Percentiles rank a stretch among this genome's conserved stretches.
phyloP scores from a whole-genome alignment of 805 yeast genomes.

The Nakazawaea populi region DNA sequence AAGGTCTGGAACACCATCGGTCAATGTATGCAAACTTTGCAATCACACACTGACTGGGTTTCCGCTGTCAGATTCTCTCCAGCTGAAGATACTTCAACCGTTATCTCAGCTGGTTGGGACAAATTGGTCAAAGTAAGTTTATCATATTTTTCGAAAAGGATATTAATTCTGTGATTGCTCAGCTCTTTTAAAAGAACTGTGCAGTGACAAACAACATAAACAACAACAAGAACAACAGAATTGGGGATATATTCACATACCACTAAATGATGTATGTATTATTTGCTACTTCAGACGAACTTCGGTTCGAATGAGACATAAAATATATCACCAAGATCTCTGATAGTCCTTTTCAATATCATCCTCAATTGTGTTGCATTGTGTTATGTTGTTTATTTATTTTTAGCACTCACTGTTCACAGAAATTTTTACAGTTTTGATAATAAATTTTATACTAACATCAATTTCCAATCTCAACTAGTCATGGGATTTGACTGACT shows the following conservation, averaged over 20 bases:
- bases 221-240: too few relatives aligned
- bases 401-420: too few relatives aligned
- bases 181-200: too few relatives aligned
- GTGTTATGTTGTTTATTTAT: too few relatives aligned
- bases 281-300: constrained; percentile 99
- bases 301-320: constrained; percentile 89
- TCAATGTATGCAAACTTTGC: constrained; percentile 89
- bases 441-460: constrained; percentile 15
- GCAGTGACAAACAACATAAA: too few relatives aligned
- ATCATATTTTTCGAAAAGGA: constrained; percentile 10
- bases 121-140: constrained; percentile 96
- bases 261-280: constrained; percentile 64
- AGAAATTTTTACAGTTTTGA: too few relatives aligned
- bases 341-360: constrained; percentile 43
- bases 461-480: constrained; percentile 24
- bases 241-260: not conserved
- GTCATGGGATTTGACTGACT: constrained; percentile 92
- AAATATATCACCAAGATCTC: constrained; percentile 96
- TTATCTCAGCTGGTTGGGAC: constrained; percentile 98
- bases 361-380: not conserved
- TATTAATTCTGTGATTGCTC: not conserved
- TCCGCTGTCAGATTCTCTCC: constrained; percentile 97
- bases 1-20: constrained; percentile 99
- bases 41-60: constrained; percentile 99
- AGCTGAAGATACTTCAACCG: constrained; percentile 59